Evolutionary conservation across 2,329 filamentous ascomycete genomes (phyloP).

Genomic region (Hortaea sp.): DNA sequence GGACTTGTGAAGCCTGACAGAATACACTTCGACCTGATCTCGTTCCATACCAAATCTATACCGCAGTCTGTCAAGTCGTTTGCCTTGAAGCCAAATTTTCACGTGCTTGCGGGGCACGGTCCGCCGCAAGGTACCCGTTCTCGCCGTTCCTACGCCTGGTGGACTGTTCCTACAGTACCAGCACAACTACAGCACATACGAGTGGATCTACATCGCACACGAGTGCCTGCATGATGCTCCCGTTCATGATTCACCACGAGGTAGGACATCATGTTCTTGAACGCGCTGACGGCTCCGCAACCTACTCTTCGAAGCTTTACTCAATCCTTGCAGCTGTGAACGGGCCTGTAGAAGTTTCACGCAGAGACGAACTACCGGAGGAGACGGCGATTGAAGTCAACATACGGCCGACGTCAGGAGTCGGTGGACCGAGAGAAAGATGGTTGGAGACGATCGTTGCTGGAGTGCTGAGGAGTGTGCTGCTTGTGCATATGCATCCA

Average conservation of each 20-base stretch:
- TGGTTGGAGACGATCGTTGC: slow-evolving; percentile 72
- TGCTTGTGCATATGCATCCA: slow-evolving; percentile 66
- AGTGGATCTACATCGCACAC: no score
- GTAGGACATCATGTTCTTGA: slow-evolving; percentile 40
- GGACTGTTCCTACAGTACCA: no score
- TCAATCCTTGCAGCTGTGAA: slow-evolving; percentile 79
- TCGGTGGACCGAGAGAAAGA: slow-evolving; percentile 53
- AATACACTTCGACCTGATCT: no score
- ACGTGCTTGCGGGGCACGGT: no score
- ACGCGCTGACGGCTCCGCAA: slow-evolving; percentile 70
- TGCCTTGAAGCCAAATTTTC: no score
- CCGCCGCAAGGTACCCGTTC: no score
- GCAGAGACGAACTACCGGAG: slow-evolving; percentile 83
- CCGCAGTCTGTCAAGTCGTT: no score
- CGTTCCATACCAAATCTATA: no score
- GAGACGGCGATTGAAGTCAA: slow-evolving; percentile 86
- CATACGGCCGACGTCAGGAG: slow-evolving; percentile 73
- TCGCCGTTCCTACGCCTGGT: no score
- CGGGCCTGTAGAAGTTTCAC: slow-evolving; percentile 80
- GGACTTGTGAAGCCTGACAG: no score
- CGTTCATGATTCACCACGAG: slow-evolving; percentile 2
- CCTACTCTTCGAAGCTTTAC: slow-evolving; percentile 65
- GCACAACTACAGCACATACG: no score
- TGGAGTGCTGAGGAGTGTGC: slow-evolving; percentile 60
- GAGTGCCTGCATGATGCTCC: no score